Evolutionary conservation across 306 rosid species (phyloP).

Genomic region (Lathyrus oleraceus): DNA sequence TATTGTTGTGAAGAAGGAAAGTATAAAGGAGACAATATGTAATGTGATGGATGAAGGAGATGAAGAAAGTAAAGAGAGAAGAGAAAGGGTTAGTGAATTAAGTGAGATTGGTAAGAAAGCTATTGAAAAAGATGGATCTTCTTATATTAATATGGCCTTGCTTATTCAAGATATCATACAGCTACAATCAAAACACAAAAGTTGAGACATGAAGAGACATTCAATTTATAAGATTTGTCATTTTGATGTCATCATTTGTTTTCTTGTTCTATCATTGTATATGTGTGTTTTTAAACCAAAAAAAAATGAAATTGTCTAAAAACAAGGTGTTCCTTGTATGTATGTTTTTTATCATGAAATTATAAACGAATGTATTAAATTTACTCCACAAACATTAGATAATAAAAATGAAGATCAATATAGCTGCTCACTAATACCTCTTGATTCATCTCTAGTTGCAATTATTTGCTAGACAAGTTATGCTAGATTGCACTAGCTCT

Average conservation of each 20-base stretch:
- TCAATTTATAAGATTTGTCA: neutral
- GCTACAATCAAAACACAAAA: conserved; percentile 19
- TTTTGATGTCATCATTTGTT: neutral
- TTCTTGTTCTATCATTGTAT: neutral
- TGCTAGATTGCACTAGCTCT: too few relatives aligned
- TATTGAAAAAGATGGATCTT: neutral
- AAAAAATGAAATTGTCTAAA: neutral
- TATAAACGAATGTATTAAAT: too few relatives aligned
- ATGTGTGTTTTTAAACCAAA: too few relatives aligned
- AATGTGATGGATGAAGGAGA: conserved; percentile 39
- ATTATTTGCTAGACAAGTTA: too few relatives aligned
- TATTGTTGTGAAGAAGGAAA: conserved; percentile 38
- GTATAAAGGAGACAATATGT: neutral
- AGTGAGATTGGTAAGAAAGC: too few relatives aligned
- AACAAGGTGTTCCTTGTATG: neutral
- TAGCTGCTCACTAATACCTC: too few relatives aligned
- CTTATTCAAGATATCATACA: conserved; percentile 44
- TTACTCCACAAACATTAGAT: too few relatives aligned
- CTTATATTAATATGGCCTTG: conserved; percentile 35
- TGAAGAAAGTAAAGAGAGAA: too few relatives aligned
- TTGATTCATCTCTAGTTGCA: too few relatives aligned
- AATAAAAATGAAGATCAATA: too few relatives aligned
- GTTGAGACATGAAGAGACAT: neutral
- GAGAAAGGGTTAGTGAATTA: too few relatives aligned
- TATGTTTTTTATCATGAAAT: neutral